phyloP scores from a whole-genome alignment of 1,284 basidiomycete species.

The Amylostereum chailletii region DNA sequence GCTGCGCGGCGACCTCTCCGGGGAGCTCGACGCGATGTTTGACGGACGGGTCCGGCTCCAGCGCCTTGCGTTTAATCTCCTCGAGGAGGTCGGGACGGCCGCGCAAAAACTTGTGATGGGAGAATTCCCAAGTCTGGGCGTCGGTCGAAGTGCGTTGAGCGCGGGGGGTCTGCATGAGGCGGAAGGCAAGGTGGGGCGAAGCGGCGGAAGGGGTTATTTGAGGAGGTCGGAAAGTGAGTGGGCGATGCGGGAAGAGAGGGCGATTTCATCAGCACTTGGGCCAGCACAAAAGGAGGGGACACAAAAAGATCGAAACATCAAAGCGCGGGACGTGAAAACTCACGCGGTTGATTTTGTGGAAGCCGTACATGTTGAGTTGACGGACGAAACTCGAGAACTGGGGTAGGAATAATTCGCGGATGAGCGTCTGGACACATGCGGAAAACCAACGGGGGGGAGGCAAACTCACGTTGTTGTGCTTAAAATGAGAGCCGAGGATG shows the following conservation, averaged over 20 bases:
- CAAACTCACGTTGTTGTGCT: conserved; percentile 70
- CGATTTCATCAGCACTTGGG: conserved; percentile 6
- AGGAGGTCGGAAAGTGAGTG: conserved; percentile 3
- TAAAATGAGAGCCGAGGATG: conserved; percentile 75
- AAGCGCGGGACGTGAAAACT: conserved; percentile 12
- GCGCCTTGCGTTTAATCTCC: conserved; percentile 78
- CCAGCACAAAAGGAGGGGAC: conserved; percentile 1
- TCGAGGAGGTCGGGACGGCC: conserved; percentile 77
- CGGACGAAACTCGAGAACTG: conserved; percentile 87
- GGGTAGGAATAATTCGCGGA: background rate
- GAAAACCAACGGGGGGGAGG: conserved; percentile 3
- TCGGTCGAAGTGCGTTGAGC: conserved; percentile 73
- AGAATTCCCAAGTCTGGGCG: conserved; percentile 84
- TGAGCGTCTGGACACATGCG: conserved; percentile 7
- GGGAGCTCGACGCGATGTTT: conserved; percentile 69
- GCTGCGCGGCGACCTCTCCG: conserved; percentile 66
- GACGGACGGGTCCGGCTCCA: conserved; percentile 62
- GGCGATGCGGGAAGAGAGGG: background rate
- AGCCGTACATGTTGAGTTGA: conserved; percentile 87
- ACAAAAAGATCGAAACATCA: background rate
- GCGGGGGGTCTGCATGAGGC: conserved; percentile 57
- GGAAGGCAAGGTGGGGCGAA: conserved; percentile 2
- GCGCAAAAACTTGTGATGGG: conserved; percentile 78
- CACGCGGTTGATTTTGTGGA: conserved; percentile 78
- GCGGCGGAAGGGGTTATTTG: background rate